A percentile compares a stretch with the other conserved stretches of the same genome.
Evolutionary conservation across 2,329 filamentous ascomycete species (phyloP).

Genomic region (Fusarium verrucosum): DNA sequence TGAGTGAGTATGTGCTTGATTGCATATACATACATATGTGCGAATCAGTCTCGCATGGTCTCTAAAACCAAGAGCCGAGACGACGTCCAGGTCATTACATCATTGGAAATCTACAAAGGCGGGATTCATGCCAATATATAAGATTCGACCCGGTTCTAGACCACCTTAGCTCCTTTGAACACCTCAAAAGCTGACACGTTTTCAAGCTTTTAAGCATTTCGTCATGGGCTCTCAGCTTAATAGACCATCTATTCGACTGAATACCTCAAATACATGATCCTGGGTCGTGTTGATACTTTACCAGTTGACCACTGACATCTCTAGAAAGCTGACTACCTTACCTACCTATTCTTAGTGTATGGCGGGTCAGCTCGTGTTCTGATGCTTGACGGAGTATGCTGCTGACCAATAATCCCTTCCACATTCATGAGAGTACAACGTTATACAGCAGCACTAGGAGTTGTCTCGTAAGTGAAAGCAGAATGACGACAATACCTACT

Average conservation of each 20-base stretch:
- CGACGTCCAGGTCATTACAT: slow-evolving; percentile 5
- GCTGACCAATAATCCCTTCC: not conserved
- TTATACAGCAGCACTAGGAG: not conserved
- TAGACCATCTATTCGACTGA: not conserved
- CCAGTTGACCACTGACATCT: not conserved
- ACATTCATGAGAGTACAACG: not conserved
- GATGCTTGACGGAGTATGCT: not conserved
- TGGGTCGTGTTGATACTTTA: not conserved
- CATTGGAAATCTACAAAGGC: not conserved
- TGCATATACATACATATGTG: not conserved
- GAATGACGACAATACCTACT: slow-evolving; percentile 1
- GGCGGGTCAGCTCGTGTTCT: slow-evolving; percentile 1
- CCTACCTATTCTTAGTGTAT: not conserved
- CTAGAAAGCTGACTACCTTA: too few species aligned
- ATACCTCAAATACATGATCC: slow-evolving; percentile 5
- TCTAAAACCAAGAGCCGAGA: not conserved
- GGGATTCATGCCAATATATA: not conserved
- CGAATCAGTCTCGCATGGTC: not conserved
- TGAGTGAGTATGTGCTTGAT: not conserved
- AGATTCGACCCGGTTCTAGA: not conserved
- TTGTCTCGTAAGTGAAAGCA: not conserved
- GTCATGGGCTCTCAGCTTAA: not conserved
- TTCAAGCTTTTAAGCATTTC: not conserved
- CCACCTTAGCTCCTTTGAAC: not conserved
- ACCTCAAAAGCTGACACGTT: not conserved